Base-by-base conservation (phyloP, 2,329 filamentous ascomycete genomes). In the Corniculantispora saksenae region DNA sequence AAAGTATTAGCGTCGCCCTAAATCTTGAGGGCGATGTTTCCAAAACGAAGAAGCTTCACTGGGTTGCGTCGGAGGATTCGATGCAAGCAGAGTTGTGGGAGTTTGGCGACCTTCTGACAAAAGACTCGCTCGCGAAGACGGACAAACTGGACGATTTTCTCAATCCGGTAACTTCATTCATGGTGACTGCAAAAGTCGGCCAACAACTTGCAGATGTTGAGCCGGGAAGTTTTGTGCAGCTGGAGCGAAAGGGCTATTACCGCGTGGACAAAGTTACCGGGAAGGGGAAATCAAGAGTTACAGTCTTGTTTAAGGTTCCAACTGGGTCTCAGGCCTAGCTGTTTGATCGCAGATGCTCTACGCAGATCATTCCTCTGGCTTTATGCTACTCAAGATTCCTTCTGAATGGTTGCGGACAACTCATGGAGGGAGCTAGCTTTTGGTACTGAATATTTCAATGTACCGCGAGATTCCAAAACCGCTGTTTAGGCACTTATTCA, bases 21-120 rank as follows among this genome's bases (percentile, higher is more conserved):
- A 91, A 98, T 78, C 86, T 97, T 58, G 88, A 91, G 72, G 94
- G 94, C 64, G 94, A 98, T 76, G 38, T 19, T 76, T 92, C 98
- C 78, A 97, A 97, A 84, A 90, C 92, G 74, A 98, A 48, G 23
- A 48, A 48, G 45, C 19, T 25, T 5, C 45, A 48, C 5, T 48
- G 45, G 45, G 5, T 48, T 9, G 45, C 45, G 21, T 21, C 19
- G n/a, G 17, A 25, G 3, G 17, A 21, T 12, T 43, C 17, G 38
- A 48, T 48, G 21, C 21, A 25, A 13, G 45, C 45, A 10, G 45
- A 48, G 45, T 19, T 48, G 45, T 48, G 45, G 45, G n/a, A 48
- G 45, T 48, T 15, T 48, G 45, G 21, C n/a, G 12, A 48, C 8
- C n/a, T 48, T n/a, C 45, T 48, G n/a, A 48, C 45, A 3, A 48